Evolutionary conservation across 148 eudicot genomes (phyloP), one percentile per base, ranked within the genome.

Genomic region (Silene latifolia): DNA sequence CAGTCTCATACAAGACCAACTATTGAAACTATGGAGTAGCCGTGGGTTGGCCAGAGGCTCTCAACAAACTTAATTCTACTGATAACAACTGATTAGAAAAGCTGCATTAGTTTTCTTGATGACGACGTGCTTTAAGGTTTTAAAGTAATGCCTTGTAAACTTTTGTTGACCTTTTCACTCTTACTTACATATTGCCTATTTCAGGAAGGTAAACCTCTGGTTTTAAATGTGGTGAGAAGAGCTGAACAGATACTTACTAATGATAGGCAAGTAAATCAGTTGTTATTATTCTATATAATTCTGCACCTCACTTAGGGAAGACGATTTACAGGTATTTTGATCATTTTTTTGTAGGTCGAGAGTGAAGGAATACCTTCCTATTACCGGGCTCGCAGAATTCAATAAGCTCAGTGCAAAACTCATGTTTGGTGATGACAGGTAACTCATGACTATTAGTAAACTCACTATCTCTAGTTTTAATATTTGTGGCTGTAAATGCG

Each of bases 171-270:
- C 19, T 21, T 65, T 15, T 39, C 8, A 27, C 18, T 48, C 8
- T 21, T 19, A 15, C 17, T 51, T 72, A 18, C 29, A 18, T 57
- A 3, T 73, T 15, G 4, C 48, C n/a, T 53, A 39, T 72, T 72
- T 66, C 77, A 95, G 99, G 99, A 95, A 92, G 99, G 99, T 21
- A 95, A 95, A 81, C 99, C 99, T 69, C 87, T 95, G 80, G 97
- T 95, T 74, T 84, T 95, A 78, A 92, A 90, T 83, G 99, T 95
- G 20, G 99, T 95, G 67, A 90, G 92, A 80, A 76, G 56, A 81
- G 99, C 99, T 44, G 97, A 92, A 81, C 89, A 88, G 77, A 81
- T 80, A 70, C 92, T 95, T 74, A 86, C 88, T 72, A 90, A 87
- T 79, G 94, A 95, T 76, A 87, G 90, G 97, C 85, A 70, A 79